Percentiles rank a stretch among this genome's conserved stretches.
phyloP scores from a whole-genome alignment of 306 rosid genomes.

The Cucurbita ficifolia region DNA sequence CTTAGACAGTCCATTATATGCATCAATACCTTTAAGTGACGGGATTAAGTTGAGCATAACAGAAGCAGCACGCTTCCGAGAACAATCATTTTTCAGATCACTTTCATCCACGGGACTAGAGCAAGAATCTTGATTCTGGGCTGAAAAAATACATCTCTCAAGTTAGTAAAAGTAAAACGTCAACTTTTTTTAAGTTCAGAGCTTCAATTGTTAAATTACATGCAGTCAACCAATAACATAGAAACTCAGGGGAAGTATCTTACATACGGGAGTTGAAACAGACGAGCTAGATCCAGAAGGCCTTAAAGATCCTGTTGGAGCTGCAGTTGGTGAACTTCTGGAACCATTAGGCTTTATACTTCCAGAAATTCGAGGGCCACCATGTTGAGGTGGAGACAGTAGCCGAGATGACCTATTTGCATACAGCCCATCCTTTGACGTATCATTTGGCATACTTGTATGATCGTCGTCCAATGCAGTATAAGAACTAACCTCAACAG shows the following conservation, averaged over 20 bases:
- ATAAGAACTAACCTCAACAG: constrained; percentile 44
- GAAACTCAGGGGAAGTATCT: constrained; percentile 34
- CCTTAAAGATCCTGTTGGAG: constrained; percentile 38
- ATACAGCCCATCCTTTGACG: constrained; percentile 43
- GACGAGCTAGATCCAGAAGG: constrained; percentile 46
- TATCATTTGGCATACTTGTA: constrained; percentile 40
- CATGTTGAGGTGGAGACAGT: constrained; percentile 55
- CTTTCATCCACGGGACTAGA: constrained; percentile 29
- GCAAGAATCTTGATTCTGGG: constrained; percentile 48
- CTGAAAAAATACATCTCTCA: constrained; percentile 29
- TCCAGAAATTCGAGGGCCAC: constrained; percentile 38
- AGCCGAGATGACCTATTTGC: constrained; percentile 46
- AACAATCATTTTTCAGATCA: constrained; percentile 40
- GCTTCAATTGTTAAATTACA: background rate
- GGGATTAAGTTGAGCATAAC: constrained; percentile 74
- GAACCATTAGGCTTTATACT: constrained; percentile 47
- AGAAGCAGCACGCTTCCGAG: constrained; percentile 61
- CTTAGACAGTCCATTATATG: constrained; percentile 29
- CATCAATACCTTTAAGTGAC: constrained; percentile 55
- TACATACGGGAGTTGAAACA: constrained; percentile 70
- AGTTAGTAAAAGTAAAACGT: constrained; percentile 17
- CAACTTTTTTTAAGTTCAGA: background rate
- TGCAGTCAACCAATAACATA: constrained; percentile 8
- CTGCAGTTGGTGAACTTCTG: constrained; percentile 25
- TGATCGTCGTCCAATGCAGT: constrained; percentile 68